Base-by-base conservation (phyloP, 1,284 basidiomycete species). In the Trametes polyzona region DNA sequence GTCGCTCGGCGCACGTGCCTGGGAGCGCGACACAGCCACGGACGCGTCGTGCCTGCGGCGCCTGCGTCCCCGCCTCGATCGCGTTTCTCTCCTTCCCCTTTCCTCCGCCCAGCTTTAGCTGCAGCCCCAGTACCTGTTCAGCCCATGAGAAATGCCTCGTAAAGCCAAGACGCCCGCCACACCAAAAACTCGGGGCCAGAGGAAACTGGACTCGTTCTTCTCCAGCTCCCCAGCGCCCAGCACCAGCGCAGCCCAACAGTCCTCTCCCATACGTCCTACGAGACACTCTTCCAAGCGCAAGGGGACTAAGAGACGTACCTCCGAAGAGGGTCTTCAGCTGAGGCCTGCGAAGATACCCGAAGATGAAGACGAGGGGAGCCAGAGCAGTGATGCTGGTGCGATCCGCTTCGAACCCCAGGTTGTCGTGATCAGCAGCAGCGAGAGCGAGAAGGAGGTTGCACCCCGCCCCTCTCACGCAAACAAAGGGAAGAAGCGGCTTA, bases 331-430 rank as follows among this genome's bases (percentile, higher is more conserved):
- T 0, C 30, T 16, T 8, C 12, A 4, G 1, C 32, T 49, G 11
- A 49, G 52, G 0, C 52, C 58, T 4, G 44, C 49, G 2, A 19
- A 21, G 21, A 8, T 46, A 14, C 32, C 40, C 8, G 66, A 68
- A 4, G 64, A 58, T 26, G 64, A 58, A 23, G 66, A 50, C 5
- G 63, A 66, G 8, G 66, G 63, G 14, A 65, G 72, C 32, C 69
- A 74, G 32, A 79, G 76, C 55, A 73, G 69, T 48, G 81, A 80
- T 58, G 77, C 84, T 41, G 76, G 73, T 24, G 77, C 74, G 27
- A 84, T 86, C 48, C 76, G 67, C 47, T 80, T 87, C 55, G 79
- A 78, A 58, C 71, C 78, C 12, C 53, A 68, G 33, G 65, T 59
- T 24, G 35, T 64, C 14, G 64, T 71, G n/a, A 52, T 58, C 17